Conservation (phyloP, 257 asterid species). For the Paraleonurus japonicus region DNA sequence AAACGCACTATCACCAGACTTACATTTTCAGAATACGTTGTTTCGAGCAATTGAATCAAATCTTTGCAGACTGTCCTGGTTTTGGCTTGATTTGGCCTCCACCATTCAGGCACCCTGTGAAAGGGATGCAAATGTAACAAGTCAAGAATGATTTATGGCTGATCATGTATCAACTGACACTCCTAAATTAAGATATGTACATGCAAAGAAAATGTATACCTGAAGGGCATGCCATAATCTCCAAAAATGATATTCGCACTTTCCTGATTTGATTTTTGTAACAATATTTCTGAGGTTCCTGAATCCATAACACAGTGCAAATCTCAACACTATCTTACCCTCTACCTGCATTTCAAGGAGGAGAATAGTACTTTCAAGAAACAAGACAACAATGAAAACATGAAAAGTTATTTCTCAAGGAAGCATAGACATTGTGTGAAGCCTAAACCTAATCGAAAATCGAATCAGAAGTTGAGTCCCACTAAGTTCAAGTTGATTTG, state of each 20-base stretch:
- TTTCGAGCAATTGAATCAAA: constrained; percentile 67
- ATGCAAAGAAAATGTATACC: constrained; percentile 40
- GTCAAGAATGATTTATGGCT: constrained; percentile 7
- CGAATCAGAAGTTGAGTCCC: neutral
- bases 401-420: too few species aligned
- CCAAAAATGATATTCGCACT: constrained; percentile 88
- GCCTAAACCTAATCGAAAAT: neutral
- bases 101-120: constrained; percentile 91
- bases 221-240: constrained; percentile 99
- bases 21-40: constrained; percentile 74
- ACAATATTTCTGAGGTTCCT: constrained; percentile 89
- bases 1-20: too few species aligned
- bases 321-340: constrained; percentile 74
- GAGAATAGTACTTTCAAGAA: neutral
- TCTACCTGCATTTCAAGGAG: constrained; percentile 53
- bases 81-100: constrained; percentile 95
- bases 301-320: constrained; percentile 94
- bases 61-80: constrained; percentile 79
- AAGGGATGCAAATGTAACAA: constrained; percentile 15
- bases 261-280: constrained; percentile 79
- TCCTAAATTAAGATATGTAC: neutral
- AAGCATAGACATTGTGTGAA: neutral
- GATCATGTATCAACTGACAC: neutral
- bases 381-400: neutral
- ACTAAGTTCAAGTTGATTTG: neutral